phyloP scores from a whole-genome alignment of 768 basidiomycete species.

The Boletus tomentosulus region DNA sequence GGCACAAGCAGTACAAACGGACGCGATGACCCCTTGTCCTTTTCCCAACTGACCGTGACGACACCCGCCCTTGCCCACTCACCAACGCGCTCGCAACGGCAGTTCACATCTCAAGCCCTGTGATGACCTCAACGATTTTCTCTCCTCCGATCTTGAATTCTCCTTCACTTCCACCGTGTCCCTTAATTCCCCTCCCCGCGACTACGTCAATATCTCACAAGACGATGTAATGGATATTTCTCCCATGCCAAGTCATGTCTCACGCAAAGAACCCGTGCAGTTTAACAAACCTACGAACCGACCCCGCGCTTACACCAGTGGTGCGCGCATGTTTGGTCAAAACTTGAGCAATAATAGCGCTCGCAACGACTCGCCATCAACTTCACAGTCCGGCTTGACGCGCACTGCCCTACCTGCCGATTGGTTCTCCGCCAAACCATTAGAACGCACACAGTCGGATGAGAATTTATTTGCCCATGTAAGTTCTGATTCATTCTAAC shows the following conservation, averaged over 20 bases:
- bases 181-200: constrained; percentile 63
- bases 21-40: too few species aligned
- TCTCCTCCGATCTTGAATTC: constrained; percentile 73
- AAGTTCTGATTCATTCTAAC: constrained; percentile 10
- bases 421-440: constrained; percentile 42
- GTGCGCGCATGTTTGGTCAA: constrained; percentile 65
- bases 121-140: constrained; percentile 61
- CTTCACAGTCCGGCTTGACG: constrained; percentile 36
- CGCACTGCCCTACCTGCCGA: constrained; percentile 63
- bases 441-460: constrained; percentile 19
- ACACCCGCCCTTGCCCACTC: too few species aligned
- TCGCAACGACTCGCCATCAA: constrained; percentile 31
- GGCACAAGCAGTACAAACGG: too few species aligned
- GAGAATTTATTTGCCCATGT: constrained; percentile 30
- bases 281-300: constrained; percentile 36
- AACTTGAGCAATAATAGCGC: constrained; percentile 60
- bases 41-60: too few species aligned
- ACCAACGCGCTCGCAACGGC: too few species aligned
- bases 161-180: constrained; percentile 85
- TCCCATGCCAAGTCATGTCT: constrained; percentile 46
- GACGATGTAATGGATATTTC: constrained; percentile 81
- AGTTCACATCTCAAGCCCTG: constrained; percentile 37
- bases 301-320: constrained; percentile 63
- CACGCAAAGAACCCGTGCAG: constrained; percentile 28
- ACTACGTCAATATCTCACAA: constrained; percentile 42